Evolutionary conservation across 305 asterid species (phyloP), one percentile per base, ranked within the genome.

Genomic region (Solanum hybrid): DNA sequence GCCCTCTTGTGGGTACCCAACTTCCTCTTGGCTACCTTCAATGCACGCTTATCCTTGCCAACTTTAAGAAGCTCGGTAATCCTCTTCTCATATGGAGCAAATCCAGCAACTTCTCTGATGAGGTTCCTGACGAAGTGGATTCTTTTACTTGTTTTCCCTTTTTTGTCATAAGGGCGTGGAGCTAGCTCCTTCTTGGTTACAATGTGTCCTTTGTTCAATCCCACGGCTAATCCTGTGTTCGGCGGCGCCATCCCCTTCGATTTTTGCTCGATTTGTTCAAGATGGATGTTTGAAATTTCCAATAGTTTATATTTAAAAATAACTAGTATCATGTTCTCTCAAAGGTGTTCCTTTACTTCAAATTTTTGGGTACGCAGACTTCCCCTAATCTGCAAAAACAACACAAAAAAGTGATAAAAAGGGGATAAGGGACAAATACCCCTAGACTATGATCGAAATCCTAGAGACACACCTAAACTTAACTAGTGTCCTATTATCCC

Each of bases 1-100:
- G 98, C 98, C 88, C 98, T 95, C 95, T 95, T 95, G 95, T 95
- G 98, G 41, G 98, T 95, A 32, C 98, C 98, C 95, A 95, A 90
- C 85, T 95, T 95, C 90, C 98, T 75, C 95, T 95, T 95, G 72
- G 98, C 97, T 0, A 95, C 98, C 94, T 95, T 95, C 88, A 95
- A 88, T 9, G 97, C 97, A 89, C 97, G 95, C 93, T 95, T 95
- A 92, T 95, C 98, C 92, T 95, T 95, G 0, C 98, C 98, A 77
- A 95, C 98, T 82, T 95, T 95, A 20, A 95, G 98, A 90, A 95
- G 97, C 36, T 95, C 98, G 26, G 97, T 95, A 90, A 95, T 95
- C 87, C 97, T 95, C 94, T 95, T 95, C 95, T 95, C 98, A 36
- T 95, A 95, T 33, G 98, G 98, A 5, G 98, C 98, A 93, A 95